Base-by-base conservation (phyloP, 1,284 basidiomycete genomes). In the Volvariella surrecta region DNA sequence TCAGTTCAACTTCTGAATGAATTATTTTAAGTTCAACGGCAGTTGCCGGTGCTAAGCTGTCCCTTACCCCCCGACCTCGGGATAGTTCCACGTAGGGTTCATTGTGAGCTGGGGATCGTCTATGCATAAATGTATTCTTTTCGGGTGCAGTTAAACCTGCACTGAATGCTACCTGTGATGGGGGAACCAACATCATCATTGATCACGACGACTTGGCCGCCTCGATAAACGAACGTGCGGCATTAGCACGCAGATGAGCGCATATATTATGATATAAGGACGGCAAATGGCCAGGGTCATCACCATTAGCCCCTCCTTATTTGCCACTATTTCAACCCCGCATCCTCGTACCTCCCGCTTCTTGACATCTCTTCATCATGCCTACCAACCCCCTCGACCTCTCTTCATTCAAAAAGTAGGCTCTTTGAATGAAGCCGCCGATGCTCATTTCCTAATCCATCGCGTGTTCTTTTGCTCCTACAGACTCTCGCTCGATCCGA, bases 301-400 rank as follows among this genome's bases (percentile, higher is more conserved):
- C 24, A 28, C 34, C 13, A 35, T 35, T 35, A 35, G 7, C 34
- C 7, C 13, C 34, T 35, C 34, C 34, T 35, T 35, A 35, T 35
- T 35, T 35, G 15, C 34, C 34, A 35, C 34, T 35, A 35, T 35
- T 35, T 19, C 34, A 35, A 35, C 8, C n/a, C 18, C 34, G 13
- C 34, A 35, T 35, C 18, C n/a, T 15, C 15, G 6, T 15, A 16
- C 19, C 38, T 32, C 13, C 16, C 31, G 32, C 34, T 39, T 39
- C 48, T 46, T 18, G 13, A 45, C 34, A 47, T 45, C 43, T 34
- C 40, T 10, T 46, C 42, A 46, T 37, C 42, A 58, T 57, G 50
- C 34, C 48, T 47, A 67, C 60, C 43, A 88, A 88, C 66, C 84
- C 86, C 46, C 78, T 89, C 56, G 84, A 89, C 62, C 78, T 89